phyloP scores from a whole-genome alignment of 345 rosid genomes.

The Orychophragmus violaceus region DNA sequence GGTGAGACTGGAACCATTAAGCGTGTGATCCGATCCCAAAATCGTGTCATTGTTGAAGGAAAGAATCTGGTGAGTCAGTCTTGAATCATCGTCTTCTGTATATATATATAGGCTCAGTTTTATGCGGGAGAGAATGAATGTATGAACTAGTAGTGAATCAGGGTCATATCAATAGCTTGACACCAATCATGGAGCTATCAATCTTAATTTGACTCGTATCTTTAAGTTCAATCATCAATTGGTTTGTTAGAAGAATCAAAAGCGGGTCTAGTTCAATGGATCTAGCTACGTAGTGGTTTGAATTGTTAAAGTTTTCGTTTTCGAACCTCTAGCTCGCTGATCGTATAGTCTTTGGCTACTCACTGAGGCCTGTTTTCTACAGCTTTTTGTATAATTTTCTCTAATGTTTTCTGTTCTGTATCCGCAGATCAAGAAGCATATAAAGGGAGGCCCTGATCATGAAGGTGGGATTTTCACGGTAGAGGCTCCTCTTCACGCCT shows the following conservation, averaged over 20 bases:
- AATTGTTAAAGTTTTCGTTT: too few relatives aligned
- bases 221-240: neutral
- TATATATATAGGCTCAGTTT: neutral
- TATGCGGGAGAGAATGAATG: neutral
- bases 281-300: neutral
- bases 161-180: neutral
- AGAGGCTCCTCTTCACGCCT: slow-evolving; percentile 95
- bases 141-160: neutral
- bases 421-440: slow-evolving; percentile 79
- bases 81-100: neutral
- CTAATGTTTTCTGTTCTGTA: neutral
- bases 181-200: neutral
- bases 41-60: slow-evolving; percentile 83
- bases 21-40: slow-evolving; percentile 83
- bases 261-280: neutral
- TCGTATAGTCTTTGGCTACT: neutral
- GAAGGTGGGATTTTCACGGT: slow-evolving; percentile 96
- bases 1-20: slow-evolving; percentile 72
- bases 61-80: slow-evolving; percentile 64
- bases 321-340: too few relatives aligned
- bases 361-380: neutral
- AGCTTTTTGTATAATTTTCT: neutral
- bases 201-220: neutral
- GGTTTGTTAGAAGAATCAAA: neutral
- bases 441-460: slow-evolving; percentile 79